Conservation (phyloP, 805 yeast genomes). For the Candida yuanshanica region DNA sequence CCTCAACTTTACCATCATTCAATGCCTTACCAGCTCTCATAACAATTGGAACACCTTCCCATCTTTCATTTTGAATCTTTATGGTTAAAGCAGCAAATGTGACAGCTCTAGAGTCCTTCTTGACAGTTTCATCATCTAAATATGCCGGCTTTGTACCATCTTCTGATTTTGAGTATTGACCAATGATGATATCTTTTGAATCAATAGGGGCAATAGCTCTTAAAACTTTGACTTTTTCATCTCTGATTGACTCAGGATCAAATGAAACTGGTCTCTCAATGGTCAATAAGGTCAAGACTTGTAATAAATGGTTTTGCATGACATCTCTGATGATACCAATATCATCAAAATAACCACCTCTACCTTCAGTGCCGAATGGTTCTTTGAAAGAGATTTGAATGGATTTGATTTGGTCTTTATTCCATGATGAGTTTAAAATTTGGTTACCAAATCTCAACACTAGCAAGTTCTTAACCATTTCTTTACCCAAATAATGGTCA, state of each 20-base stretch:
- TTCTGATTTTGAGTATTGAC: slow-evolving; percentile 79
- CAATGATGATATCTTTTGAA: slow-evolving; percentile 62
- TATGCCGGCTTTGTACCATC: slow-evolving; percentile 92
- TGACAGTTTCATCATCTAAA: slow-evolving; percentile 87
- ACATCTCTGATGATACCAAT: slow-evolving; percentile 97
- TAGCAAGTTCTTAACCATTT: slow-evolving; percentile 90
- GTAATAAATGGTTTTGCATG: slow-evolving; percentile 95
- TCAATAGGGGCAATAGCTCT: slow-evolving; percentile 73
- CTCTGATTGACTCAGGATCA: slow-evolving; percentile 89
- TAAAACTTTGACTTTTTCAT: slow-evolving; percentile 90
- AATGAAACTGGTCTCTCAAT: slow-evolving; percentile 95
- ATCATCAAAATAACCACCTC: slow-evolving; percentile 95
- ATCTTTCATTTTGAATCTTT: slow-evolving; percentile 83
- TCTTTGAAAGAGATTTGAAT: slow-evolving; percentile 93
- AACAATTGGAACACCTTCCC: slow-evolving; percentile 97
- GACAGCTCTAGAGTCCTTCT: slow-evolving; percentile 74
- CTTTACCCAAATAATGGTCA: slow-evolving; percentile 97
- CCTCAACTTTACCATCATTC: slow-evolving; percentile 90
- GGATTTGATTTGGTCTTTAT: slow-evolving; percentile 66
- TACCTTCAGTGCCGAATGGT: slow-evolving; percentile 98
- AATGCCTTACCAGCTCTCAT: slow-evolving; percentile 98
- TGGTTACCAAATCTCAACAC: slow-evolving; percentile 89
- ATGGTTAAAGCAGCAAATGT: slow-evolving; percentile 86
- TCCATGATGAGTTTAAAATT: slow-evolving; percentile 86
- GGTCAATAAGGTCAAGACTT: slow-evolving; percentile 83